A percentile compares a stretch with the other conserved stretches of the same genome.
phyloP scores from a whole-genome alignment of 2,329 filamentous ascomycete genomes.

The Aspergillus novoparasiticus region DNA sequence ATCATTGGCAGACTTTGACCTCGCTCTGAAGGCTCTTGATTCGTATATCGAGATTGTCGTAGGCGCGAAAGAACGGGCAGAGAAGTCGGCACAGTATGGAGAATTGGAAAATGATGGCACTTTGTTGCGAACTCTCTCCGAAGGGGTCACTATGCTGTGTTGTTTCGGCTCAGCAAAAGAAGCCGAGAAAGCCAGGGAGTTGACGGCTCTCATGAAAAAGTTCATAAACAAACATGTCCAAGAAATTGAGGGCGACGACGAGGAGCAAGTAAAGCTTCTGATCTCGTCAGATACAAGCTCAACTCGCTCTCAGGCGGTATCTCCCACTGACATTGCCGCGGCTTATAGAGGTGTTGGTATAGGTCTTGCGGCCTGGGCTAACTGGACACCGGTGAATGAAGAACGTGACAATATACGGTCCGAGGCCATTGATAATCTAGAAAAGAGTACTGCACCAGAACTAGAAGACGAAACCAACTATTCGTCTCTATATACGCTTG shows the following conservation, averaged over 20 bases:
- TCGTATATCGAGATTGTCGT: slow-evolving; percentile 88
- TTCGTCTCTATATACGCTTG: slow-evolving; percentile 77
- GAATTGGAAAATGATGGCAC: slow-evolving; percentile 79
- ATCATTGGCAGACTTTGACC: slow-evolving; percentile 84
- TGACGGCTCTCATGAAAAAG: slow-evolving; percentile 71
- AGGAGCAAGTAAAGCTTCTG: slow-evolving; percentile 24
- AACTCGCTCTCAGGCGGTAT: slow-evolving; percentile 43
- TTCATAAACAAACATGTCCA: slow-evolving; percentile 67
- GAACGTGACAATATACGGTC: slow-evolving; percentile 72
- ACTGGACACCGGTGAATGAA: slow-evolving; percentile 74
- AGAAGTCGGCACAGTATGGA: slow-evolving; percentile 65
- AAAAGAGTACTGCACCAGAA: slow-evolving; percentile 70
- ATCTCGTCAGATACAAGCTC: slow-evolving; percentile 21
- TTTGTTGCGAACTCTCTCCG: slow-evolving; percentile 75
- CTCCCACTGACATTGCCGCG: slow-evolving; percentile 64
- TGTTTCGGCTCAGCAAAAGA: slow-evolving; percentile 75
- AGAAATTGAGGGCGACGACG: slow-evolving; percentile 21
- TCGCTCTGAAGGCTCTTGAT: slow-evolving; percentile 87
- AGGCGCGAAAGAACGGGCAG: slow-evolving; percentile 78
- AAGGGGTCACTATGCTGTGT: slow-evolving; percentile 79
- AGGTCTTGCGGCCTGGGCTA: slow-evolving; percentile 84
- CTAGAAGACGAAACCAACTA: slow-evolving; percentile 68
- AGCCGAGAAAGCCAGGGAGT: slow-evolving; percentile 74
- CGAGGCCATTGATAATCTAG: slow-evolving; percentile 75
- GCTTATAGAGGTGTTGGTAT: slow-evolving; percentile 85